Evolutionary conservation across 495 filamentous ascomycete species (phyloP), one percentile per base, ranked within the genome.

Genomic region (Pyrenopolyporus hunteri): DNA sequence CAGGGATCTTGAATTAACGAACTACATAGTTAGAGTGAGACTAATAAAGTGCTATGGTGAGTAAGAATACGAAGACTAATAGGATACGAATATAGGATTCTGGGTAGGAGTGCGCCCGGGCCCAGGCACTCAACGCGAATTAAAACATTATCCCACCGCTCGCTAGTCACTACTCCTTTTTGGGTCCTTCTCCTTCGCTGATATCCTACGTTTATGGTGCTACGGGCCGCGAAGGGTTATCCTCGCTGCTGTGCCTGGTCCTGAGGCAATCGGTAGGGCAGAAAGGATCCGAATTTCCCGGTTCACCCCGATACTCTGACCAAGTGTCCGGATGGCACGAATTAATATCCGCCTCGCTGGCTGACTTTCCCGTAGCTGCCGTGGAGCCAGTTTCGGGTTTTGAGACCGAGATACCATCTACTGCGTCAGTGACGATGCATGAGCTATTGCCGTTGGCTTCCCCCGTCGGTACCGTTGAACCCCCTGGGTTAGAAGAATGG

Each of bases 201-300:
- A 14, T 55, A 31, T 37, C 25, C 16, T 39, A 25, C 28, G 44
- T 39, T 1, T 29, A 13, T 3, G 22, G 39, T 1, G 4, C 10
- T 6, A 39, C 26, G 7, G 35, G 28, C 13, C 20, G 26, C n/a
- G n/a, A 26, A 14, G 8, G n/a, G 14, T 14, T 35, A 9, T 52
- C 43, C 31, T 28, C 20, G 22, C 57, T 36, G 8, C 52, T 53
- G 14, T 51, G 44, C n/a, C 57, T 45, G 10, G 45, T 43, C 22
- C 47, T 14, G 22, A 62, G 57, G 11, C 61, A 70, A 17, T 44
- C 32, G 2, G 43, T 3, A 11, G 55, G 65, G 16, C 65, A 66
- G 22, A 70, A 70, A 11, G 65, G 68, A n/a, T 70, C 65, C 13
- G 65, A 68, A 26, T 70, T 39, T 6, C 65, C 68, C 1, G 68